A percentile compares a stretch with the other conserved stretches of the same genome.
Evolutionary conservation across 1,284 basidiomycete genomes (phyloP).

Genomic region (Tremellales sp.): DNA sequence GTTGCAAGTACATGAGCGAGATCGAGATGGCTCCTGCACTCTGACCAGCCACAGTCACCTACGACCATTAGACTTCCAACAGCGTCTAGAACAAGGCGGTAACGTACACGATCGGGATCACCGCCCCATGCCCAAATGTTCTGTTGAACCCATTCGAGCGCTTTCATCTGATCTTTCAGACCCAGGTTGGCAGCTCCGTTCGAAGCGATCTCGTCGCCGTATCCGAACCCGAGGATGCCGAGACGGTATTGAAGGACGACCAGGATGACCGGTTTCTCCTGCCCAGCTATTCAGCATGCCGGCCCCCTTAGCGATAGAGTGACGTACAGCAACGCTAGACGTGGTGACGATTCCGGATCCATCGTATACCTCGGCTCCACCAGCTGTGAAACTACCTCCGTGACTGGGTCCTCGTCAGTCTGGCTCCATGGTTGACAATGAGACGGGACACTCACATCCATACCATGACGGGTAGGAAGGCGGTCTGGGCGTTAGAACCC

Average conservation of each 20-base stretch:
- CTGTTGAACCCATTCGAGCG: constrained; percentile 52
- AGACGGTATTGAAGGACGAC: constrained; percentile 52
- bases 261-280: constrained; percentile 44
- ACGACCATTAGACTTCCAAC: background rate
- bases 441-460: constrained; percentile 19
- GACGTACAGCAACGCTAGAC: constrained; percentile 5
- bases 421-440: background rate
- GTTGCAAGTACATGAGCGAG: constrained; percentile 33
- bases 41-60: constrained; percentile 48
- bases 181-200: constrained; percentile 44
- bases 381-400: constrained; percentile 40
- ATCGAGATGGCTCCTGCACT: constrained; percentile 45
- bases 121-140: constrained; percentile 53
- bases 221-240: constrained; percentile 50
- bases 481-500: constrained; percentile 12
- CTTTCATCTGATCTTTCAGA: constrained; percentile 49
- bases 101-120: constrained; percentile 42
- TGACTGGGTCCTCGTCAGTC: constrained; percentile 16
- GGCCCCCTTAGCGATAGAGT: background rate
- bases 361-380: constrained; percentile 21
- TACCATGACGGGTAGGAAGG: constrained; percentile 41
- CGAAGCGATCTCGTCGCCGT: constrained; percentile 35
- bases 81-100: background rate
- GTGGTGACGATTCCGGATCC: constrained; percentile 16
- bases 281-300: constrained; percentile 1